Evolutionary conservation across 2,329 filamentous ascomycete genomes (phyloP).

Genomic region (Fusarium nygamai): DNA sequence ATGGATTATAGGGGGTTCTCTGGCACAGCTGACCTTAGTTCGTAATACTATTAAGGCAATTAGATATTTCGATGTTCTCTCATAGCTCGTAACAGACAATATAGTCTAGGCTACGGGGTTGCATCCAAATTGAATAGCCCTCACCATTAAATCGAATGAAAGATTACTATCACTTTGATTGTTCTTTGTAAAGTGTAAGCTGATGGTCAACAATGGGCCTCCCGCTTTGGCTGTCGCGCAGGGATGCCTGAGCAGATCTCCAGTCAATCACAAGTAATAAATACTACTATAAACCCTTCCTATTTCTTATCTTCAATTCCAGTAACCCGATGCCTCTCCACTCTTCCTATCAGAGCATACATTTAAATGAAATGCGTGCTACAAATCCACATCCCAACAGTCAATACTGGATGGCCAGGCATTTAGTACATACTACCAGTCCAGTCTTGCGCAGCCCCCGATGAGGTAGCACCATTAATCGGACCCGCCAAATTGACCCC

Average conservation of each 20-base stretch:
- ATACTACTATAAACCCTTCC: rapidly evolving
- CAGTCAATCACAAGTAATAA: neutral
- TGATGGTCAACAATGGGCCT: no score
- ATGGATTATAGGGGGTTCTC: rapidly evolving
- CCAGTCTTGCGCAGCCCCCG: neutral
- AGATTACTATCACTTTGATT: neutral
- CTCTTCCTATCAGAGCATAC: rapidly evolving
- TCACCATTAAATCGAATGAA: no score
- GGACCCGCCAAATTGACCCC: neutral
- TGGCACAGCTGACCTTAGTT: rapidly evolving
- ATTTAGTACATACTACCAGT: neutral
- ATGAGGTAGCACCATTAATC: neutral
- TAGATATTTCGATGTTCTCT: neutral
- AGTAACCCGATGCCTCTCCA: rapidly evolving
- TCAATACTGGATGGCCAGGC: no score
- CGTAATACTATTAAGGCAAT: no score
- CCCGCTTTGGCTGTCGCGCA: no score
- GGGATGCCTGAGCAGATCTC: neutral
- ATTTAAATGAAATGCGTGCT: rapidly evolving
- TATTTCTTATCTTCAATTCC: rapidly evolving
- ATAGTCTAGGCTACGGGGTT: neutral
- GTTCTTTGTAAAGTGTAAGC: no score
- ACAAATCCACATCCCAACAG: no score
- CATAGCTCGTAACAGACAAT: neutral
- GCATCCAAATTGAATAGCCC: no score